Percentiles rank a stretch among this genome's conserved stretches.
phyloP scores from a whole-genome alignment of 306 rosid genomes.

The Gastrolobium bilobum region DNA sequence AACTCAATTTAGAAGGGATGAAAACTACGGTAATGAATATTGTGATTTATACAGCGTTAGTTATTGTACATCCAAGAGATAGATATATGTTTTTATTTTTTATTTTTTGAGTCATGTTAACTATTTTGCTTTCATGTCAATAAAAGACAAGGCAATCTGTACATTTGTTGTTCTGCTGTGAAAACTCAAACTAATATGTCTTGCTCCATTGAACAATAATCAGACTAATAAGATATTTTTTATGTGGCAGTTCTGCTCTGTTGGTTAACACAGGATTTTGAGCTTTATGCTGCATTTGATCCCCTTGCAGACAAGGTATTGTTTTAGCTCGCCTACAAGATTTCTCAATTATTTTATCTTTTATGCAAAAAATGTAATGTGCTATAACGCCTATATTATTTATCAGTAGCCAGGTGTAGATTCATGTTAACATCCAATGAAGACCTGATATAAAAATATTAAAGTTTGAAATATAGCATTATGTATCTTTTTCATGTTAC shows the following conservation, averaged over 20 bases:
- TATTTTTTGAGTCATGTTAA: no score
- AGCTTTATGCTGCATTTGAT: conserved; percentile 97
- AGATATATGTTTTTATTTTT: not conserved
- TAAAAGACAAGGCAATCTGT: not conserved
- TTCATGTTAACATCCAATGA: conserved; percentile 27
- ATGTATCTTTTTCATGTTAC: not conserved
- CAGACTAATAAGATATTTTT: conserved; percentile 41
- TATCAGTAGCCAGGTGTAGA: conserved; percentile 16
- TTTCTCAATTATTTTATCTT: conserved; percentile 38
- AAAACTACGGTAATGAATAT: conserved; percentile 73
- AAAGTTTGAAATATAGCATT: conserved; percentile 24
- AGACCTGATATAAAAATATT: conserved; percentile 14
- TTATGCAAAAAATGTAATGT: not conserved
- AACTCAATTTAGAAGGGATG: conserved; percentile 95
- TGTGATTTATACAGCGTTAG: conserved; percentile 21
- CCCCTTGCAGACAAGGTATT: conserved; percentile 96
- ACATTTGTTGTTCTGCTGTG: conserved; percentile 1
- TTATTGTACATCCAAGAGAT: conserved; percentile 33
- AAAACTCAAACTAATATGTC: not conserved
- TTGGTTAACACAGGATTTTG: conserved; percentile 96
- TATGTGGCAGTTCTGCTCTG: conserved; percentile 83
- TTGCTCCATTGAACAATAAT: conserved; percentile 36
- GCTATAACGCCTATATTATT: conserved; percentile 6
- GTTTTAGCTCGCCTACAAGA: conserved; percentile 28
- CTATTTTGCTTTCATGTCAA: not conserved